These are phyloP conservation scores for Malassezia furfur DNA, from an alignment of 1,284 basidiomycete species.

Conservation along the genomic window DNA sequence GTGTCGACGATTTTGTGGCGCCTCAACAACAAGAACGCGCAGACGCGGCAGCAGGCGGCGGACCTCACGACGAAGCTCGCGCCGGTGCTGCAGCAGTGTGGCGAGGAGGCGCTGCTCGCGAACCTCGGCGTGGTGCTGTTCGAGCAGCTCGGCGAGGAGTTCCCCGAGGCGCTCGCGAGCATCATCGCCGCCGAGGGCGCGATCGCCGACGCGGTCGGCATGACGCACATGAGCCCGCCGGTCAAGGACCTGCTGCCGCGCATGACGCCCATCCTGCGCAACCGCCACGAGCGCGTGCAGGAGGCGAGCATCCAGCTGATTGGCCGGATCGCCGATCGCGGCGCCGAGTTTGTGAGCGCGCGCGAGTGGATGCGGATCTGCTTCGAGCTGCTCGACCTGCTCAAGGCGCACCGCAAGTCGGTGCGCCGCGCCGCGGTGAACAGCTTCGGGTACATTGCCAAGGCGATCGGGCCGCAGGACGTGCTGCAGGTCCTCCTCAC, in stretches of 20 bases:
- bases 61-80: constrained; percentile 89
- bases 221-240: constrained; percentile 99
- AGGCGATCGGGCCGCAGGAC: constrained; percentile 97
- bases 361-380: constrained; percentile 99
- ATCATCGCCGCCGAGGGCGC: constrained; percentile 97
- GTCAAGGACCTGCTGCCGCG: constrained; percentile 96
- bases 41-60: constrained; percentile 96
- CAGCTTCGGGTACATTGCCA: constrained; percentile 98
- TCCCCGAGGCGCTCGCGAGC: constrained; percentile 89
- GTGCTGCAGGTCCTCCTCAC: constrained; percentile 91
- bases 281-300: constrained; percentile 98
- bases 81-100: constrained; percentile 96
- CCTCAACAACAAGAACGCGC: constrained; percentile 96
- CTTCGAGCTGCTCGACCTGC: constrained; percentile 89
- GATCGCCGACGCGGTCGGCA: constrained; percentile 98
- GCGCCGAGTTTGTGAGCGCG: constrained; percentile 93
- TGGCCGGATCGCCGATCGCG: constrained; percentile 97
- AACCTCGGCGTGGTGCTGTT: constrained; percentile 95
- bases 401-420: constrained; percentile 98
- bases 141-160: constrained; percentile 98
- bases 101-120: constrained; percentile 87
- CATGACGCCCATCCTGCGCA: constrained; percentile 97
- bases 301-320: constrained; percentile 99
- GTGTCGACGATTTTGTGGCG: constrained; percentile 99
- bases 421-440: constrained; percentile 98